Evolutionary conservation across 306 rosid species (phyloP), one percentile per base, ranked within the genome.

Genomic region (Cercis canadensis): DNA sequence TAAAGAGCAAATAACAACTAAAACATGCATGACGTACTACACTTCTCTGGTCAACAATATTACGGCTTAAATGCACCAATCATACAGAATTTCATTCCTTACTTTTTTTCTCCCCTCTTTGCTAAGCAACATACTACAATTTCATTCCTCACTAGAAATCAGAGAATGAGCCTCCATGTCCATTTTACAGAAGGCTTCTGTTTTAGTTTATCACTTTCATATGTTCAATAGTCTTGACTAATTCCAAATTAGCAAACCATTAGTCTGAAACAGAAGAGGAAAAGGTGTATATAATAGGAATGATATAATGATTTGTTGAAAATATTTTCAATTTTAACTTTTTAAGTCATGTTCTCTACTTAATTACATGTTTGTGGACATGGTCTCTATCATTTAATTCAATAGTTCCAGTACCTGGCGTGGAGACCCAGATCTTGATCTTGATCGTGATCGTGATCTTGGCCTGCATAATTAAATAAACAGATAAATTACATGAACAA

Each of bases 401-500:
- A 21, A 33, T 19, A 75, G 33, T 44, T 75, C 17, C 40, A 66
- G 49, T 86, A 94, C 99, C 82, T 87, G 87, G 58, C 43, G 85
- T 18, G 97, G 97, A 12, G 98, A 87, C 44, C 47, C 85, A 44
- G 99, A 91, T 63, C 77, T 80, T 5, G 89, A 85, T 52, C 74
- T 79, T 36, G 96, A 88, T 6, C 78, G 81, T 4, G 89, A 85
- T 33, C 46, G 65, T 72, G 90, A 86, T 60, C 84, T 84, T 40
- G 84, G 85, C 82, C 97, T 92, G 81, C 81, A 76, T 31, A 69
- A 67, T 77, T 33, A 11, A 47, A 63, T 29, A 15, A 51, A 49
- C 41, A 68, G 19, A 43, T 82, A 14, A 62, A 43, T 32, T 19
- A 49, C 72, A 68, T 33, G 18, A 41, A 34, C 11, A 32, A 34